Conservation (phyloP, 2,329 filamentous ascomycete species). For the Blumeria hordei region DNA sequence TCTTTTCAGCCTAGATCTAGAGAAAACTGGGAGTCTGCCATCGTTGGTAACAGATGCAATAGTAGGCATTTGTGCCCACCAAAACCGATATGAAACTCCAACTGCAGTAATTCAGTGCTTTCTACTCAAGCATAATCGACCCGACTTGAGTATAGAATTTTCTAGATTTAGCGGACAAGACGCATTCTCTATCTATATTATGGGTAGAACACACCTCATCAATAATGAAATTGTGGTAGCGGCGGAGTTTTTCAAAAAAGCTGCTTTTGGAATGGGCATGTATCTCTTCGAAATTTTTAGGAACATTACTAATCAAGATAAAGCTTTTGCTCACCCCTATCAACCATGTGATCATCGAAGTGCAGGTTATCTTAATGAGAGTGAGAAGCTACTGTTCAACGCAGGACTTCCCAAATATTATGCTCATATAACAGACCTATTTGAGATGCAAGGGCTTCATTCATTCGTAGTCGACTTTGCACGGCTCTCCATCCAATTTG, state of each 20-base stretch:
- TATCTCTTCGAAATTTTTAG: background rate
- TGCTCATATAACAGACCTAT: conserved; percentile 61
- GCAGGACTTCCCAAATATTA: conserved; percentile 66
- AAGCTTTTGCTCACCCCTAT: conserved; percentile 10
- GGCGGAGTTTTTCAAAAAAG: conserved; percentile 54
- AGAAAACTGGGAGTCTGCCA: conserved; percentile 25
- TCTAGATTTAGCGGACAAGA: conserved; percentile 29
- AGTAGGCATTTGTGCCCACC: conserved; percentile 34
- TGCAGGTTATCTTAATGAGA: conserved; percentile 46
- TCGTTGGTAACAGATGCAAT: conserved; percentile 42
- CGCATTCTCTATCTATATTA: conserved; percentile 54
- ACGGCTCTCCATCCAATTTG: conserved; percentile 45
- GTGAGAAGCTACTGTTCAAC: conserved; percentile 39
- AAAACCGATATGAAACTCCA: conserved; percentile 27
- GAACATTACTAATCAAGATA: background rate
- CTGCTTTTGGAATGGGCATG: conserved; percentile 62
- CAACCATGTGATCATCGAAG: conserved; percentile 24
- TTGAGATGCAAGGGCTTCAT: conserved; percentile 52
- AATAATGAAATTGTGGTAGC: conserved; percentile 52
- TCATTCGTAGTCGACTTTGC: conserved; percentile 71
- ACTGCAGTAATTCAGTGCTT: conserved; percentile 33
- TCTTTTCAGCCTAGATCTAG: conserved; percentile 34
- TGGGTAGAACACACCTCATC: conserved; percentile 54
- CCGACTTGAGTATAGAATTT: conserved; percentile 34
- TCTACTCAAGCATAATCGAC: conserved; percentile 31